Evolutionary conservation across 306 rosid species (phyloP).

Genomic region (Aeschynomene evenia): DNA sequence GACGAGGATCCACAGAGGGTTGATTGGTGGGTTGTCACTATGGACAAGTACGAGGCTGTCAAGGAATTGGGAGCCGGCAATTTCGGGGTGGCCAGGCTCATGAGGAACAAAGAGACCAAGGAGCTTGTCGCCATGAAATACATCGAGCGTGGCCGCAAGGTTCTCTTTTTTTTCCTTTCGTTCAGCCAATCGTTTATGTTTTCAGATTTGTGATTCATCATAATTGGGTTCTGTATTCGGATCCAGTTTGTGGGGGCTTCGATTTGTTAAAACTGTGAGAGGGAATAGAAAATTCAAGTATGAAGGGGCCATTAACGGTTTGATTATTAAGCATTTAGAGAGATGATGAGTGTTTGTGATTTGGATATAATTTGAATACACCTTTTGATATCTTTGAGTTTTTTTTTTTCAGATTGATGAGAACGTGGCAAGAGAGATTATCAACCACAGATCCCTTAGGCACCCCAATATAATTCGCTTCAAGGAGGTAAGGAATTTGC

Average conservation of each 20-base stretch:
- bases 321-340: background rate
- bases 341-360: background rate
- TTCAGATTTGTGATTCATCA: background rate
- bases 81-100: constrained; percentile 65
- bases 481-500: constrained; percentile 50
- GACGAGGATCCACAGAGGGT: background rate
- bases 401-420: constrained; percentile 48
- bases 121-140: constrained; percentile 77
- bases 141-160: constrained; percentile 67
- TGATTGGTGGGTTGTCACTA: background rate
- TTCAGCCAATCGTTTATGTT: background rate
- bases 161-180: background rate
- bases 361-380: background rate
- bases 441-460: constrained; percentile 64
- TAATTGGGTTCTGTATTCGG: background rate
- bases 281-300: background rate
- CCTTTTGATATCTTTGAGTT: background rate
- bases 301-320: background rate
- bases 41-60: constrained; percentile 64
- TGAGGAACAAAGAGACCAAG: constrained; percentile 64
- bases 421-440: constrained; percentile 72
- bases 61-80: constrained; percentile 66
- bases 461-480: constrained; percentile 73
- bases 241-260: background rate
- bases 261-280: no score